Percentiles rank a stretch among this genome's conserved stretches.
These are phyloP conservation scores for Penicillium sp. DNA, from an alignment of 2,329 filamentous ascomycete genomes.

Conservation along the genomic window DNA sequence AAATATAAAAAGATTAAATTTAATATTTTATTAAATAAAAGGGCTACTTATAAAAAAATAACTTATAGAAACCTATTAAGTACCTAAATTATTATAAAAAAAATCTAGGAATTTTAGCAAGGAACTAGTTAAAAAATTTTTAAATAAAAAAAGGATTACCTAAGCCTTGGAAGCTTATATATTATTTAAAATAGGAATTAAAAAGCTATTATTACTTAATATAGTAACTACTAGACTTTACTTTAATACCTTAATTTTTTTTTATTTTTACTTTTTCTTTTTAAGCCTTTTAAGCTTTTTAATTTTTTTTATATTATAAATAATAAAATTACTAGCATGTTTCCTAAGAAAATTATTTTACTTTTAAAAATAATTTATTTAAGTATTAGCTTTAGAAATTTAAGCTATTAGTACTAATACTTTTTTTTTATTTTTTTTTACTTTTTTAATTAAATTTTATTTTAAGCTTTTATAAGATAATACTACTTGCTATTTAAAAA, in stretches of 20 bases:
- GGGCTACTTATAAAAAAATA: not conserved
- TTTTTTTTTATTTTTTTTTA: not conserved
- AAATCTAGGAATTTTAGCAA: too few relatives aligned
- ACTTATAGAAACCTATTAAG: not conserved
- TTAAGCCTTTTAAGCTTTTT: not conserved
- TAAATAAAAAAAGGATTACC: slow-evolving; percentile 3
- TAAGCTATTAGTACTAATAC: not conserved
- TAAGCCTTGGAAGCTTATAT: not conserved
- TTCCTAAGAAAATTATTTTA: too few relatives aligned
- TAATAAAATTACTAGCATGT: too few relatives aligned
- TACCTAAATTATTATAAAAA: slow-evolving; percentile 4
- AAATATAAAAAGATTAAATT: slow-evolving; percentile 5
- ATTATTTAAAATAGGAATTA: too few relatives aligned
- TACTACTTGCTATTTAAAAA: too few relatives aligned
- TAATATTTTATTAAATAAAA: slow-evolving; percentile 1
- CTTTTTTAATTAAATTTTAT: not conserved
- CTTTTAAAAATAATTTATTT: not conserved
- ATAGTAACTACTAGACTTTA: too few relatives aligned
- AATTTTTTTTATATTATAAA: not conserved
- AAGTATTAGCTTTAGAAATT: not conserved
- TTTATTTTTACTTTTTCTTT: not conserved
- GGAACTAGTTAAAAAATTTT: not conserved
- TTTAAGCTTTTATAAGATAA: not conserved
- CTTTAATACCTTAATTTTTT: not conserved
- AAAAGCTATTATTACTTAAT: too few relatives aligned